These are phyloP conservation scores for Tulasnella sp. DNA, from an alignment of 768 basidiomycete genomes.

Conservation along the genomic window DNA sequence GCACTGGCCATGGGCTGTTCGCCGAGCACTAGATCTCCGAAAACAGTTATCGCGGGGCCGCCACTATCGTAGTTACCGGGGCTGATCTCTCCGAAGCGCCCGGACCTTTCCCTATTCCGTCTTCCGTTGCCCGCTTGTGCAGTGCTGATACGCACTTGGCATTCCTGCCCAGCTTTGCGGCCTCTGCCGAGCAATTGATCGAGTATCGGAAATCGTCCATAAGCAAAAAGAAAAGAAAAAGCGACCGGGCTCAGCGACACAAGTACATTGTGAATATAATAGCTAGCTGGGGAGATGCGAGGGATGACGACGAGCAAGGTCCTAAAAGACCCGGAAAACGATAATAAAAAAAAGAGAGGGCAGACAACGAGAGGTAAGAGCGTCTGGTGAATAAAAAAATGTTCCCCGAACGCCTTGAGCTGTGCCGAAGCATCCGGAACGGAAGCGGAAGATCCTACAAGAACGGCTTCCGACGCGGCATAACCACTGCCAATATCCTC, in stretches of 20 bases:
- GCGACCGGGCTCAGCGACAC: not conserved
- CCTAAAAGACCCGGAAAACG: not conserved
- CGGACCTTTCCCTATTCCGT: too few species aligned
- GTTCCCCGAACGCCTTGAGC: not conserved
- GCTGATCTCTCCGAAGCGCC: too few species aligned
- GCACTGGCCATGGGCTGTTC: too few species aligned
- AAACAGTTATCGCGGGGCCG: too few species aligned
- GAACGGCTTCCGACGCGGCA: not conserved
- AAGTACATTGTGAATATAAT: constrained; percentile 9
- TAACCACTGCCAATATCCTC: not conserved
- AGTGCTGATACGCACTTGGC: not conserved
- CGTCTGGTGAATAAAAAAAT: not conserved
- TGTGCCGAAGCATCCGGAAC: not conserved
- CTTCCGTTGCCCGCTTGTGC: too few species aligned
- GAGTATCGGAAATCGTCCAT: not conserved
- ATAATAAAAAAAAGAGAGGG: not conserved
- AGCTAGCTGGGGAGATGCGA: not conserved
- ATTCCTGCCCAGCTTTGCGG: not conserved
- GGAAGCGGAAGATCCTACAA: not conserved
- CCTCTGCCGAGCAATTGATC: too few species aligned
- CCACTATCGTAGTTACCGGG: too few species aligned
- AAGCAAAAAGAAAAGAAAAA: not conserved
- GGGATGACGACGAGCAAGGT: not conserved
- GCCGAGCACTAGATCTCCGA: too few species aligned
- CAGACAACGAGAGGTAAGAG: not conserved